A percentile compares a stretch with the other conserved stretches of the same genome.
These are phyloP conservation scores for Coemansia umbellata DNA, from an alignment of 192 early-diverging fungal species.

Conservation along the genomic window DNA sequence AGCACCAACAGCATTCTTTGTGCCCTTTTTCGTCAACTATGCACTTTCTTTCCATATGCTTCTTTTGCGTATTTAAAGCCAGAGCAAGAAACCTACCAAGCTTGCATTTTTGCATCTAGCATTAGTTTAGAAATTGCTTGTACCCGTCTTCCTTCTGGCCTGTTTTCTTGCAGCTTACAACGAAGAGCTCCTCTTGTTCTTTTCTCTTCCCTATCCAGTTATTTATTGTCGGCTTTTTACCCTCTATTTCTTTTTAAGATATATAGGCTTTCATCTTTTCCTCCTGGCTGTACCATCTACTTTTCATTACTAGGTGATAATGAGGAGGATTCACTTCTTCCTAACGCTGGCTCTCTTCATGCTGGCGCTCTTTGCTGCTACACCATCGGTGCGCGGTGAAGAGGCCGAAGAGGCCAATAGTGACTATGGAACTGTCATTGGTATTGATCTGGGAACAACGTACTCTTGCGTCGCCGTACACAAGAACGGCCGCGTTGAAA, in stretches of 20 bases:
- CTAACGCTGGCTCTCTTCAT: constrained; percentile 41
- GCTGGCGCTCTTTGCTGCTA: constrained; percentile 40
- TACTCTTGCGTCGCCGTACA: constrained; percentile 91
- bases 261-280: too few species aligned
- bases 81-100: background rate
- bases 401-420: constrained; percentile 38
- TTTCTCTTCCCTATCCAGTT: constrained; percentile 3
- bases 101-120: background rate
- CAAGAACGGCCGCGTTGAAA: constrained; percentile 93
- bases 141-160: background rate
- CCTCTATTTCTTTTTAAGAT: background rate
- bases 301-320: constrained; percentile 3
- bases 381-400: constrained; percentile 40
- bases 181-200: constrained; percentile 1
- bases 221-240: background rate
- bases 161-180: background rate
- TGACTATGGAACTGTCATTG: constrained; percentile 64
- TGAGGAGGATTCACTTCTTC: constrained; percentile 47
- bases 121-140: background rate
- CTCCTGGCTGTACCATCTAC: too few species aligned
- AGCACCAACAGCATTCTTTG: constrained; percentile 24
- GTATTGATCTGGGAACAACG: constrained; percentile 95
- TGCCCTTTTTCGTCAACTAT: background rate
- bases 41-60: background rate
- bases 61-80: constrained; percentile 22